Conservation (phyloP, 1,284 basidiomycete species). For the Ceratobasidium sp. region DNA sequence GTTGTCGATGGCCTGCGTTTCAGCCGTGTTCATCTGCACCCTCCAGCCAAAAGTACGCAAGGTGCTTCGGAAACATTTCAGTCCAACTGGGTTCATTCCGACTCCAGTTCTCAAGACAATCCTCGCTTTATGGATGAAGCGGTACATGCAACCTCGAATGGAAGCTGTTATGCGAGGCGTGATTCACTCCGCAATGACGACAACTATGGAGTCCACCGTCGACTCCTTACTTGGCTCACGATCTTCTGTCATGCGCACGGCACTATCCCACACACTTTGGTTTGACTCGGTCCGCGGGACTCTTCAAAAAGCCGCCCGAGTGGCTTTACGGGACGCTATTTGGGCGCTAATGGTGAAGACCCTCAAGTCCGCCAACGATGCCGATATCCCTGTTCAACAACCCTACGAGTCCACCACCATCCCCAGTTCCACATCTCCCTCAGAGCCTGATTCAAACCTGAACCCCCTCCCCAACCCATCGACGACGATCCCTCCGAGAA, state of each 20-base stretch:
- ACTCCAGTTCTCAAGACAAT: conserved; percentile 5
- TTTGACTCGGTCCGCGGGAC: conserved; percentile 38
- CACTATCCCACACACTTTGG: conserved; percentile 35
- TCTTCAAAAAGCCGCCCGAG: conserved; percentile 29
- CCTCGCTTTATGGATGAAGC: conserved; percentile 35
- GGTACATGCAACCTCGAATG: conserved; percentile 41
- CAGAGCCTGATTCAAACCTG: neutral
- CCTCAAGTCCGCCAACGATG: conserved; percentile 34
- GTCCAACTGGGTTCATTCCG: conserved; percentile 41
- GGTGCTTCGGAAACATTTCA: conserved; percentile 35
- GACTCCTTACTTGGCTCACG: conserved; percentile 27
- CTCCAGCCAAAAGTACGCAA: conserved; percentile 21
- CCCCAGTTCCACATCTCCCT: conserved; percentile 8
- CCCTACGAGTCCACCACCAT: conserved; percentile 1
- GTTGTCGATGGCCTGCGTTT: conserved; percentile 31
- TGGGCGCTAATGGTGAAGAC: conserved; percentile 37
- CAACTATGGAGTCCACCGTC: conserved; percentile 33
- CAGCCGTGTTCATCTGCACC: conserved; percentile 36
- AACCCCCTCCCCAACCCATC: neutral
- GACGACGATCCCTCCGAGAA: conserved; percentile 14
- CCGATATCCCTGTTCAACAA: conserved; percentile 31
- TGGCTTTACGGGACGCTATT: conserved; percentile 32
- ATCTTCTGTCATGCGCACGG: conserved; percentile 32
- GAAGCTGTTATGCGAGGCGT: conserved; percentile 35
- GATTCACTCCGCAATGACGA: conserved; percentile 32